Conservation (phyloP, 139 green algal genomes). For the Ettlia oleoabundans region DNA sequence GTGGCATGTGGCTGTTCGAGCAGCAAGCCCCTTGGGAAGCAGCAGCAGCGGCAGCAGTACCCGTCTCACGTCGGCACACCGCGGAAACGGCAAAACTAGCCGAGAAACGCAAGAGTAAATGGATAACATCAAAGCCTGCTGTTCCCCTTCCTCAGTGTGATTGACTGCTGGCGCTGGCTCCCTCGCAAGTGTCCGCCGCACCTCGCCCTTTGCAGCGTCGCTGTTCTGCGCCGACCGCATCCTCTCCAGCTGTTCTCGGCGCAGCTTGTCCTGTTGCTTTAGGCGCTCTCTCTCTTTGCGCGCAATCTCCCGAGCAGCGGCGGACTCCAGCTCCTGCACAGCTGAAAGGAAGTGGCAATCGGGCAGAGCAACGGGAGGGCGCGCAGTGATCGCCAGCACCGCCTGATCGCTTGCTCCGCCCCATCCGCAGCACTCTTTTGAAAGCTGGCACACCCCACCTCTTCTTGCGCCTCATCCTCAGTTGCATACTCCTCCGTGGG, state of each 20-base stretch:
- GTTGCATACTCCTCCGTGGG: constrained; percentile 51
- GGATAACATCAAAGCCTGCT: too few species aligned
- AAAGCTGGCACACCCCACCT: neutral
- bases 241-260: constrained; percentile 85
- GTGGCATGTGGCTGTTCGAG: too few species aligned
- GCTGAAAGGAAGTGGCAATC: neutral
- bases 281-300: constrained; percentile 85
- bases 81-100: too few species aligned
- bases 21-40: too few species aligned
- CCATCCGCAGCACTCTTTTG: neutral
- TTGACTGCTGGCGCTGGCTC: neutral
- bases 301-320: constrained; percentile 61
- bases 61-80: too few species aligned
- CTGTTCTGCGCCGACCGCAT: constrained; percentile 83
- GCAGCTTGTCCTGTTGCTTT: constrained; percentile 75
- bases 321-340: constrained; percentile 23
- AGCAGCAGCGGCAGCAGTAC: too few species aligned
- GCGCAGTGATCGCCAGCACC: neutral
- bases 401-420: neutral
- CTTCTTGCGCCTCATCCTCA: constrained; percentile 52
- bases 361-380: neutral
- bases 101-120: too few species aligned
- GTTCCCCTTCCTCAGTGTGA: too few species aligned
- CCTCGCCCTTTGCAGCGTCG: constrained; percentile 66
- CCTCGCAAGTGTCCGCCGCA: constrained; percentile 28